Conservation (phyloP, 352 stramenopile genomes). For the Elongisporangium prolatum region DNA sequence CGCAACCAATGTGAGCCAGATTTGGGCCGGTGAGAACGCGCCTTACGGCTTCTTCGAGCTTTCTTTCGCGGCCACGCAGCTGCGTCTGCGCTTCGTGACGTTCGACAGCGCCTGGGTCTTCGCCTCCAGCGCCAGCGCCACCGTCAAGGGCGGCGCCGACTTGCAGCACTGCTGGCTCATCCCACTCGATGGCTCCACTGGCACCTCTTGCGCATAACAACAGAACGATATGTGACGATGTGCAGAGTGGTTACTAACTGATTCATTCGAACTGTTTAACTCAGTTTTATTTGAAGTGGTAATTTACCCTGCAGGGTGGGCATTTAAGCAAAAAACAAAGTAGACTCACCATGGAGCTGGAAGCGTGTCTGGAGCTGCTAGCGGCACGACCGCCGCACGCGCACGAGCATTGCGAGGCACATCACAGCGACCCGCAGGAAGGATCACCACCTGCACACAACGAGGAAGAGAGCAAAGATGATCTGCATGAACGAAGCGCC, state of each 20-base stretch:
- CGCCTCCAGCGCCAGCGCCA: constrained; percentile 23
- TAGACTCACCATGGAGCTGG: constrained; percentile 74
- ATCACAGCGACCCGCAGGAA: constrained; percentile 17
- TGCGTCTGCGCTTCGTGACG: constrained; percentile 59
- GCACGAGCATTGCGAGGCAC: constrained; percentile 53
- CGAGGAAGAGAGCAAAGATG: constrained; percentile 3
- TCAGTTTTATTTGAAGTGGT: neutral
- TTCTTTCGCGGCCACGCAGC: constrained; percentile 50
- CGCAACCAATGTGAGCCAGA: constrained; percentile 31
- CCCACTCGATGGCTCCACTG: constrained; percentile 50
- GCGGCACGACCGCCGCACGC: constrained; percentile 46
- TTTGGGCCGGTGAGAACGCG: constrained; percentile 49
- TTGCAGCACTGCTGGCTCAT: constrained; percentile 70
- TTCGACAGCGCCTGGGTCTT: constrained; percentile 68
- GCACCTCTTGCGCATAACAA: constrained; percentile 4
- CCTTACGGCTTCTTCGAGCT: constrained; percentile 75
- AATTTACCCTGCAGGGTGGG: neutral
- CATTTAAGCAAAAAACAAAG: neutral
- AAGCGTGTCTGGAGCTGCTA: constrained; percentile 60
- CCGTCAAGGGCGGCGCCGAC: constrained; percentile 40
- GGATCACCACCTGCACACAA: neutral
- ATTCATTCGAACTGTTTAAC: constrained; percentile 1
- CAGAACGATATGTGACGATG: constrained; percentile 9
- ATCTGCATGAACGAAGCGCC: constrained; percentile 9
- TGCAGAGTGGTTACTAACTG: constrained; percentile 6